Evolutionary conservation across 371 early-diverging fungal genomes (phyloP).

Genomic region (Conidiobolus incongruus): DNA sequence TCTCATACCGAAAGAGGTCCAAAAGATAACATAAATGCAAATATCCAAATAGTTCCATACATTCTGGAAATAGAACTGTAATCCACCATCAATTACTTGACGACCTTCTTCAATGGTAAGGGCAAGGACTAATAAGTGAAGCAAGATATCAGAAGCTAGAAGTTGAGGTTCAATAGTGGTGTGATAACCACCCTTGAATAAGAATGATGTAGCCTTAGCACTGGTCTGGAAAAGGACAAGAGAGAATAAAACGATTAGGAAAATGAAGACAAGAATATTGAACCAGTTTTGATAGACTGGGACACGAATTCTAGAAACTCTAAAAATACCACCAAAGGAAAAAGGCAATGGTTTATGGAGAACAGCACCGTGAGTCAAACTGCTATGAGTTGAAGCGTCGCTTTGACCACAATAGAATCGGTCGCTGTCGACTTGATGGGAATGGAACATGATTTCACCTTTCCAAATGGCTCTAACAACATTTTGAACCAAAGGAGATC

Average conservation of each 20-base stretch:
- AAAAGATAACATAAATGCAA: background rate
- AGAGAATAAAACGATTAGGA: background rate
- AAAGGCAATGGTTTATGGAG: background rate
- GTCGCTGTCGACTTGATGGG: constrained; percentile 2
- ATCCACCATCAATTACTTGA: background rate
- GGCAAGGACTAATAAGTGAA: background rate
- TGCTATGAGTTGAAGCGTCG: background rate
- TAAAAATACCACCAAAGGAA: constrained; percentile 2
- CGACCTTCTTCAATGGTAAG: constrained; percentile 1
- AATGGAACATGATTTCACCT: constrained; percentile 4
- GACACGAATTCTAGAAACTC: constrained; percentile 2
- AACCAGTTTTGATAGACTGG: constrained; percentile 2
- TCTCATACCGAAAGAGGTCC: background rate
- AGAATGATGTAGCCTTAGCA: no score
- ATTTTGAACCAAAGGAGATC: background rate
- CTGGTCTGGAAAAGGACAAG: background rate
- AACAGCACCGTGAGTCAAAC: background rate
- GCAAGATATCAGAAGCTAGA: no score
- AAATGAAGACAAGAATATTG: constrained; percentile 1
- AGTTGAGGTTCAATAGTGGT: no score
- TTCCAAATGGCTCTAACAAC: background rate
- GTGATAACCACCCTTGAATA: no score
- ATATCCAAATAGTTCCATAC: constrained; percentile 4
- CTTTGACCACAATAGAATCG: background rate
- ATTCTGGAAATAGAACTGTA: background rate